Percentiles rank a stretch among this genome's conserved stretches.
phyloP scores from a whole-genome alignment of 2,329 filamentous ascomycete species.

The Pseudogymnoascus sp. region DNA sequence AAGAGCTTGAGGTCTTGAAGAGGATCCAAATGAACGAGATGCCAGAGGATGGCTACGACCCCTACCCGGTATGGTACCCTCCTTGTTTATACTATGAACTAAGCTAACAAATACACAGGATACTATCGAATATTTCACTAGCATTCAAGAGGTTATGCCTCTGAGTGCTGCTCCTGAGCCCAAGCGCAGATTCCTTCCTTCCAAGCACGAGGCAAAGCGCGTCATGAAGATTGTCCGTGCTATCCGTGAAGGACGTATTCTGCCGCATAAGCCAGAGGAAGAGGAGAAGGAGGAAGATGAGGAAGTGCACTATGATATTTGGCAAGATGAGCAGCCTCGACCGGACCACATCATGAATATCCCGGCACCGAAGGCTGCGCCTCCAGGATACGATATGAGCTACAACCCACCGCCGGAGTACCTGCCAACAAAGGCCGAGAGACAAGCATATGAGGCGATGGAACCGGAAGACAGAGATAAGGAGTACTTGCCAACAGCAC shows the following conservation, averaged over 20 bases:
- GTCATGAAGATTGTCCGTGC: conserved; percentile 96
- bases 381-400: conserved; percentile 89
- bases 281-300: conserved; percentile 66
- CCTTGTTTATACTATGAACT: not conserved
- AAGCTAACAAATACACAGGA: conserved; percentile 42
- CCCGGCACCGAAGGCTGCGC: conserved; percentile 84
- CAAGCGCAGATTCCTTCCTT: conserved; percentile 90
- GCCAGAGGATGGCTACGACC: conserved; percentile 81
- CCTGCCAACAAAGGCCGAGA: conserved; percentile 77
- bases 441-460: conserved; percentile 71
- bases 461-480: conserved; percentile 88
- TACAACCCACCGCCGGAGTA: conserved; percentile 97
- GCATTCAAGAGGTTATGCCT: conserved; percentile 87
- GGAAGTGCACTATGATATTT: conserved; percentile 71
- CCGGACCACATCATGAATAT: conserved; percentile 89
- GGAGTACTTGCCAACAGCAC: conserved; percentile 77
- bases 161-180: conserved; percentile 90
- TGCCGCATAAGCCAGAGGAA: conserved; percentile 75
- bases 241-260: conserved; percentile 86
- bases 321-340: conserved; percentile 82
- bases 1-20: conserved; percentile 82
- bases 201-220: conserved; percentile 92
- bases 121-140: conserved; percentile 89
- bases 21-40: conserved; percentile 85
- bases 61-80: conserved; percentile 61